phyloP scores from a whole-genome alignment of 129 eudicot species.

The sunflower (Helianthus annuus) region HanXRQr2.0-SUNRISE NC_035445.2:128964909-128965408 shows the following conservation, averaged over 20 bases:
- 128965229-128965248: slow-evolving; percentile 33
- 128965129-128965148: neutral
- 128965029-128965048: slow-evolving; percentile 11
- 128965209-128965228: slow-evolving; percentile 32
- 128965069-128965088: slow-evolving; percentile 2
- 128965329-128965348: slow-evolving; percentile 4
- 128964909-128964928: slow-evolving; percentile 9
- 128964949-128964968: neutral
- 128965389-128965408: neutral
- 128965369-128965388: slow-evolving; percentile 1
- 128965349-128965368: neutral
- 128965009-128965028: neutral
- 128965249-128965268: slow-evolving; percentile 37
- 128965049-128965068: slow-evolving; percentile 17
- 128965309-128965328: slow-evolving; percentile 25
- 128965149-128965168: slow-evolving; percentile 19
- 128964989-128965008: neutral
- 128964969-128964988: neutral
- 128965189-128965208: slow-evolving; percentile 34
- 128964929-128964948: slow-evolving; percentile 19
- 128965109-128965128: slow-evolving; percentile 11
- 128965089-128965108: slow-evolving; percentile 9
- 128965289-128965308: slow-evolving; percentile 36
- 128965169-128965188: slow-evolving; percentile 29
- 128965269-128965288: slow-evolving; percentile 29